phyloP scores from a whole-genome alignment of 2,329 filamentous ascomycete genomes.

The Elsinoe perseae region DNA sequence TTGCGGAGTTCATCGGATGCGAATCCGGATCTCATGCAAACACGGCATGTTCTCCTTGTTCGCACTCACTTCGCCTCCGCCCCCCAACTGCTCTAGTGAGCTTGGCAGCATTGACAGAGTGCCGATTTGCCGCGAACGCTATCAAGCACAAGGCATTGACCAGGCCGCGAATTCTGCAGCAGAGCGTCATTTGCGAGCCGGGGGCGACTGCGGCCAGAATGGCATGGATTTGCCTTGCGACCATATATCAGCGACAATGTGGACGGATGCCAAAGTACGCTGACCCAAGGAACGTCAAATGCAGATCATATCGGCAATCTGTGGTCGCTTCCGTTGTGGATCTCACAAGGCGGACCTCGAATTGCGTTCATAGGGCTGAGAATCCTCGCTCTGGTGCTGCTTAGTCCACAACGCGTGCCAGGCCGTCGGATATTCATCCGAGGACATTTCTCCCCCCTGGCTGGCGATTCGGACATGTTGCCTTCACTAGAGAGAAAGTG shows the following conservation, averaged over 20 bases:
- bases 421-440: not conserved
- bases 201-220: no score
- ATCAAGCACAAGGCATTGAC: not conserved
- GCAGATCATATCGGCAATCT: conserved; percentile 4
- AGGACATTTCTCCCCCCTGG: not conserved
- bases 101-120: not conserved
- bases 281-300: not conserved
- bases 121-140: conserved; percentile 2
- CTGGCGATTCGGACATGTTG: not conserved
- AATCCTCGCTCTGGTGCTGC: not conserved
- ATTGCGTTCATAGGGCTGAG: conserved; percentile 9
- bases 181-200: not conserved
- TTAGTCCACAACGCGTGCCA: not conserved
- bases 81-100: not conserved
- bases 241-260: not conserved
- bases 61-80: not conserved
- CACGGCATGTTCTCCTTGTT: not conserved
- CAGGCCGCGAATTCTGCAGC: not conserved
- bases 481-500: not conserved
- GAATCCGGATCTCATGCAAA: not conserved
- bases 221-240: not conserved
- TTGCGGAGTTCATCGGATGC: not conserved
- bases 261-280: not conserved
- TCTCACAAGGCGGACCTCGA: not conserved
- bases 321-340: conserved; percentile 1